Evolutionary conservation across 2,329 filamentous ascomycete genomes (phyloP).

Genomic region (Fusarium decemcellulare): DNA sequence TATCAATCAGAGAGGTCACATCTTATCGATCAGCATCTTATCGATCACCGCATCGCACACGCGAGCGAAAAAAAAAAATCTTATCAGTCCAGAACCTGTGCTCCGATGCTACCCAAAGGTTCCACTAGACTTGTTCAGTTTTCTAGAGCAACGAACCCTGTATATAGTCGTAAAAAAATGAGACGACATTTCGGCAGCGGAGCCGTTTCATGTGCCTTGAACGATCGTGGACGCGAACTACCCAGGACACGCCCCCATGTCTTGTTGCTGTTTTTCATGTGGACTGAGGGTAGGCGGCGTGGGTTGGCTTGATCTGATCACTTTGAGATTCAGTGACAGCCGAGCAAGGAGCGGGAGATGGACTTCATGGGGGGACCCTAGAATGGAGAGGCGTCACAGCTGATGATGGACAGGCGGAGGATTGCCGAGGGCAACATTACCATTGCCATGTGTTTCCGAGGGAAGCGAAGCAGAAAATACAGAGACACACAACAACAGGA

Average conservation of each 20-base stretch:
- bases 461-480: not conserved
- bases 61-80: slow-evolving; percentile 5
- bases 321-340: not conserved
- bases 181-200: slow-evolving; percentile 12
- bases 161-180: slow-evolving; percentile 3
- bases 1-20: slow-evolving; percentile 27
- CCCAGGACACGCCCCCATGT: not conserved
- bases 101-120: slow-evolving; percentile 13
- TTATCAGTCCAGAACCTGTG: slow-evolving; percentile 14
- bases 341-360: slow-evolving; percentile 11
- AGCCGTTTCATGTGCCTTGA: slow-evolving; percentile 17
- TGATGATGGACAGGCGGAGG: slow-evolving; percentile 1
- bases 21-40: slow-evolving; percentile 38
- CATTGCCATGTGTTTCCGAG: no score
- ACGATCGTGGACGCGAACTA: not conserved
- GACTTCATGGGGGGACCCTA: not conserved
- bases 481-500: not conserved
- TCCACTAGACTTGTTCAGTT: slow-evolving; percentile 6
- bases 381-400: not conserved
- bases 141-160: not conserved
- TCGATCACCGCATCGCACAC: slow-evolving; percentile 11
- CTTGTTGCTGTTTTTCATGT: not conserved
- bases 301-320: slow-evolving; percentile 9
- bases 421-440: slow-evolving; percentile 4
- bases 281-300: not conserved